phyloP scores from a whole-genome alignment of 129 eudicot genomes.

The Lactuca sativa region DNA sequence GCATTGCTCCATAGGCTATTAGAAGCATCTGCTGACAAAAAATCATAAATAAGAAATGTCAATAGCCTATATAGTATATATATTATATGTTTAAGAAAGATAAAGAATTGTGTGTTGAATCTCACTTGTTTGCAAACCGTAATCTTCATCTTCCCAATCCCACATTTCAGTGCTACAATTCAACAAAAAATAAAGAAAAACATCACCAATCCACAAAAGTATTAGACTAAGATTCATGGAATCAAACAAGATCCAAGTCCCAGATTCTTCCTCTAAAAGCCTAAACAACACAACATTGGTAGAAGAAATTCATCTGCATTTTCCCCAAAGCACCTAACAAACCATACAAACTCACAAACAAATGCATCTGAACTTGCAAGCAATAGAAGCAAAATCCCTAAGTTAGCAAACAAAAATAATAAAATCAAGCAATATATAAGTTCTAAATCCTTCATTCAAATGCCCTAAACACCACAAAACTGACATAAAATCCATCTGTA shows the following conservation, averaged over 20 bases:
- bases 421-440: not conserved
- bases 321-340: not conserved
- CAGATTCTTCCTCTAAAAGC: not conserved
- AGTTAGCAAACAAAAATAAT: slow-evolving; percentile 3
- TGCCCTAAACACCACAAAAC: slow-evolving; percentile 3
- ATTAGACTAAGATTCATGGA: not conserved
- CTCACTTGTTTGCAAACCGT: slow-evolving; percentile 47
- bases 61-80: not conserved
- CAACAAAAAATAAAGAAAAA: slow-evolving; percentile 9
- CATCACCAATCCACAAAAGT: slow-evolving; percentile 8
- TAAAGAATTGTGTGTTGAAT: slow-evolving; percentile 24
- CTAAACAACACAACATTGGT: not conserved
- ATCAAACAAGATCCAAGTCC: not conserved
- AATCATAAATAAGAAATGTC: slow-evolving; percentile 9
- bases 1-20: slow-evolving; percentile 46
- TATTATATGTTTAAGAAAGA: slow-evolving; percentile 9
- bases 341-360: not conserved
- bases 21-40: slow-evolving; percentile 45
- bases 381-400: not conserved
- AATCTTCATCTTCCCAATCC: slow-evolving; percentile 68
- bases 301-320: not conserved
- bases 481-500: not conserved
- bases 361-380: not conserved
- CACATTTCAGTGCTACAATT: slow-evolving; percentile 56
- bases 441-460: not conserved